Evolutionary conservation across 148 eudicot species (phyloP).

Genomic region (Cornus florida): DNA sequence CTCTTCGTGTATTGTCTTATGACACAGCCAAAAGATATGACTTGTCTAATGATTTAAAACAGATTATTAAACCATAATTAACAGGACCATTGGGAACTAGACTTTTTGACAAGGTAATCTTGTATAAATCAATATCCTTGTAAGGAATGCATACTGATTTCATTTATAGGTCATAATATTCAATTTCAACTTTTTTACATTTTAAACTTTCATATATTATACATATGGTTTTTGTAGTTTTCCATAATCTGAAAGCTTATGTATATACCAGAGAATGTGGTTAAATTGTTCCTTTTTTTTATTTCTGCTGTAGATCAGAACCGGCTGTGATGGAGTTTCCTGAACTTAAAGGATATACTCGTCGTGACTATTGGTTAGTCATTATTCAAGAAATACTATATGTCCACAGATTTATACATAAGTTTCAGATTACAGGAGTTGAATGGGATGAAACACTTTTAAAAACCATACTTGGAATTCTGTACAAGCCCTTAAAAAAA

Average conservation of each 20-base stretch:
- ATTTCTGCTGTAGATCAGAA: conserved; percentile 57
- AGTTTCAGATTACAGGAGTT: conserved; percentile 64
- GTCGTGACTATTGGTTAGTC: conserved; percentile 93
- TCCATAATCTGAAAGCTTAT: background rate
- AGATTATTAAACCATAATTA: conserved; percentile 84
- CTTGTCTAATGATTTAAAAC: conserved; percentile 77
- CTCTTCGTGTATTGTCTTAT: conserved; percentile 84
- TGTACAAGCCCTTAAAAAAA: conserved; percentile 81
- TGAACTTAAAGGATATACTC: conserved; percentile 93
- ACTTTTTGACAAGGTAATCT: conserved; percentile 90
- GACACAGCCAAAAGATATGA: conserved; percentile 77
- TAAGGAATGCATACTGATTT: conserved; percentile 41
- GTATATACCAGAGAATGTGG: background rate
- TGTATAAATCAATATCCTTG: conserved; percentile 78
- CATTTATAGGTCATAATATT: conserved; percentile 5
- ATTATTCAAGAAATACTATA: conserved; percentile 72
- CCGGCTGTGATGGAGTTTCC: conserved; percentile 92
- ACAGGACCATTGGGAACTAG: conserved; percentile 98
- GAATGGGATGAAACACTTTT: conserved; percentile 75
- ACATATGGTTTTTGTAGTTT: background rate
- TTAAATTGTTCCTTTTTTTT: conserved; percentile 19
- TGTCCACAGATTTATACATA: conserved; percentile 68
- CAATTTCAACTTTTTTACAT: background rate
- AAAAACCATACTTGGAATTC: conserved; percentile 79
- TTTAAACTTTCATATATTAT: background rate